A percentile compares a stretch with the other conserved stretches of the same genome.
Conservation (phyloP, 2,329 filamentous ascomycete genomes). For the Macroventuria anomochaeta region DNA sequence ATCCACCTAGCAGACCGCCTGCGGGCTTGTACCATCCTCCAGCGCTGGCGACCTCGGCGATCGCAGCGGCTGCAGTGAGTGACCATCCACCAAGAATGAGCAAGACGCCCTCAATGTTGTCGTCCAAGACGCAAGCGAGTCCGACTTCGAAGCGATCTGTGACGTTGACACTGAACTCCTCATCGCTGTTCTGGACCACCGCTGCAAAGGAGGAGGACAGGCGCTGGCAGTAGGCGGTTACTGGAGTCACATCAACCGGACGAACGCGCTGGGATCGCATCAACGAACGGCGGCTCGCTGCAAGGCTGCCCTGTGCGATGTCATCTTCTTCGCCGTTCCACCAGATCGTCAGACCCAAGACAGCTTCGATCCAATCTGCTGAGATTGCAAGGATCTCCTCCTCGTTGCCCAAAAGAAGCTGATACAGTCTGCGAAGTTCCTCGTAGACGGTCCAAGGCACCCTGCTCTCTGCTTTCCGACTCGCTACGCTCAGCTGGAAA, state of each 20-base stretch:
- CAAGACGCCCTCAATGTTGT: slow-evolving; percentile 77
- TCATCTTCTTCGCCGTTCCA: slow-evolving; percentile 78
- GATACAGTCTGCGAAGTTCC: slow-evolving; percentile 79
- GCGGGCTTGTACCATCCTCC: slow-evolving; percentile 76
- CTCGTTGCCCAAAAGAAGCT: slow-evolving; percentile 76
- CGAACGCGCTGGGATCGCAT: slow-evolving; percentile 52
- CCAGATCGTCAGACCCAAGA: slow-evolving; percentile 83
- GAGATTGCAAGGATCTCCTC: slow-evolving; percentile 77
- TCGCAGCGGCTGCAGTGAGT: slow-evolving; percentile 75
- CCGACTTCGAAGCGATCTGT: slow-evolving; percentile 79
- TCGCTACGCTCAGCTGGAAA: slow-evolving; percentile 71
- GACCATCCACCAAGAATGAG: slow-evolving; percentile 81
- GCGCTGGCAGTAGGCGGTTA: slow-evolving; percentile 75
- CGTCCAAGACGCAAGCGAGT: slow-evolving; percentile 81
- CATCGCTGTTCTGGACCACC: slow-evolving; percentile 69
- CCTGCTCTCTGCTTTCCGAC: slow-evolving; percentile 77
- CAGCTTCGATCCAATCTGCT: slow-evolving; percentile 92
- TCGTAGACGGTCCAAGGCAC: slow-evolving; percentile 92
- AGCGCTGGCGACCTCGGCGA: slow-evolving; percentile 83
- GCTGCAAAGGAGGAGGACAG: slow-evolving; percentile 72
- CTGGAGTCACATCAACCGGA: slow-evolving; percentile 59
- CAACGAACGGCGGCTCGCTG: slow-evolving; percentile 53
- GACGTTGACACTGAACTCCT: slow-evolving; percentile 74
- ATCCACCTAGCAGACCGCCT: slow-evolving; percentile 65
- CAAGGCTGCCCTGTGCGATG: slow-evolving; percentile 51